Evolutionary conservation across 768 basidiomycete genomes (phyloP), one percentile per base, ranked within the genome.

Genomic region (Russula sp.): DNA sequence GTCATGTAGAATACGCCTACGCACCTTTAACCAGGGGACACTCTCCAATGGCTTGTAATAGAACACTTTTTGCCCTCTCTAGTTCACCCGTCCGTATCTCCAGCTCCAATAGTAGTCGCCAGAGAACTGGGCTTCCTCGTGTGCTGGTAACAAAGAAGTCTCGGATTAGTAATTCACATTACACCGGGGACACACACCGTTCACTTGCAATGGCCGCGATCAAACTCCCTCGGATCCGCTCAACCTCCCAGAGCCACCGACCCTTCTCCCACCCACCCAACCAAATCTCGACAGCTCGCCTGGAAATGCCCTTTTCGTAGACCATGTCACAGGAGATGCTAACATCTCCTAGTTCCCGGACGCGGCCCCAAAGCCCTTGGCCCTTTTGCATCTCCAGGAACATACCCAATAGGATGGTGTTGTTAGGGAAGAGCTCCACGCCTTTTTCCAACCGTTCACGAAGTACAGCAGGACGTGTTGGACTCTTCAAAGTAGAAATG

Each of bases 331-430:
- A 69, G 8, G 52, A 66, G n/a, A 64, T 62, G 7, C 62, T 71
- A 59, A 84, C 84, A 0, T 86, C 83, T 38, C 89, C 69, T 57
- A 83, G 78, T 18, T 76, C 73, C 63, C 87, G 76, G 36, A 92
- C 83, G 28, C 83, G 79, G 7, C 90, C 90, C 90, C 91, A 92
- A 26, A 89, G 79, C 0, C 87, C 87, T 70, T 89, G 84, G 0
- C 90, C 88, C 67, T 82, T 86, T 75, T 93, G 87, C 14, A 81
- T 82, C 72, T 92, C 90, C 66, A 92, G 72, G 71, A 92, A 89
- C 68, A 91, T 75, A 7, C 86, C 88, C 26, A 93, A 70, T 48
- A 91, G 75, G 26, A 88, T 76, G 5, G 88, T 89, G 73, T 92
- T 92, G 72, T 77, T 83, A 3, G 87, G 86, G 71, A 87, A 90